phyloP scores from a whole-genome alignment of 306 rosid genomes.

The Prunus dulcis region DNA sequence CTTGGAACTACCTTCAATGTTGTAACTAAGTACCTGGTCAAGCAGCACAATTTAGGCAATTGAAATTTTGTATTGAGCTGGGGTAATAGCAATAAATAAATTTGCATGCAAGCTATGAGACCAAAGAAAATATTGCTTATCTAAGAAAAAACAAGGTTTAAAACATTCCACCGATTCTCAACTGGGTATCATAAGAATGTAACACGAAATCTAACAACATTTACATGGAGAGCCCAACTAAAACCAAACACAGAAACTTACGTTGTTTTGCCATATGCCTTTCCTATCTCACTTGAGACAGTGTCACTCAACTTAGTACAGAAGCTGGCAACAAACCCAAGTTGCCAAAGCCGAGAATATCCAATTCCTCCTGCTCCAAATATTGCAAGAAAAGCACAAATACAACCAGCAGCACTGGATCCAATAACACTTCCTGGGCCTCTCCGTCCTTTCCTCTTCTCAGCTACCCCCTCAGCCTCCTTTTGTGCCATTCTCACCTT shows the following conservation, averaged over 20 bases:
- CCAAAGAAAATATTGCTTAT: background rate
- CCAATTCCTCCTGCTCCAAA: slow-evolving; percentile 65
- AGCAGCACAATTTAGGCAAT: slow-evolving; percentile 10
- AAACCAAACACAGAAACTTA: slow-evolving; percentile 39
- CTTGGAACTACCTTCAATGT: slow-evolving; percentile 89
- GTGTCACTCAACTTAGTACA: slow-evolving; percentile 97
- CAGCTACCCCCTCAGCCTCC: slow-evolving; percentile 92
- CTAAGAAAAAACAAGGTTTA: background rate
- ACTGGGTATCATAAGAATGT: background rate
- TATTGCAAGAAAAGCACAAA: slow-evolving; percentile 74
- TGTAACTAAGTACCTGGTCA: slow-evolving; percentile 81
- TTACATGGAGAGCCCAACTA: background rate
- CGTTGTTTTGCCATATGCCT: slow-evolving; percentile 93
- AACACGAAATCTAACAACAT: background rate
- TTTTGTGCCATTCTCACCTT: slow-evolving; percentile 91
- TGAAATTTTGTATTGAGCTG: slow-evolving; percentile 4
- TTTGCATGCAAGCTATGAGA: background rate
- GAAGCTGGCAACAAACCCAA: slow-evolving; percentile 94
- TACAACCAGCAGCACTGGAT: slow-evolving; percentile 95
- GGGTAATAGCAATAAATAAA: background rate
- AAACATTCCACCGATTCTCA: background rate
- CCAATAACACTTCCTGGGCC: slow-evolving; percentile 96
- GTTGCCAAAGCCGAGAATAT: slow-evolving; percentile 65
- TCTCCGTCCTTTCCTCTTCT: slow-evolving; percentile 93
- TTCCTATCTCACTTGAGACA: slow-evolving; percentile 96